phyloP scores from a whole-genome alignment of 805 yeast species.

The Wickerhamiella azymoides region DNA sequence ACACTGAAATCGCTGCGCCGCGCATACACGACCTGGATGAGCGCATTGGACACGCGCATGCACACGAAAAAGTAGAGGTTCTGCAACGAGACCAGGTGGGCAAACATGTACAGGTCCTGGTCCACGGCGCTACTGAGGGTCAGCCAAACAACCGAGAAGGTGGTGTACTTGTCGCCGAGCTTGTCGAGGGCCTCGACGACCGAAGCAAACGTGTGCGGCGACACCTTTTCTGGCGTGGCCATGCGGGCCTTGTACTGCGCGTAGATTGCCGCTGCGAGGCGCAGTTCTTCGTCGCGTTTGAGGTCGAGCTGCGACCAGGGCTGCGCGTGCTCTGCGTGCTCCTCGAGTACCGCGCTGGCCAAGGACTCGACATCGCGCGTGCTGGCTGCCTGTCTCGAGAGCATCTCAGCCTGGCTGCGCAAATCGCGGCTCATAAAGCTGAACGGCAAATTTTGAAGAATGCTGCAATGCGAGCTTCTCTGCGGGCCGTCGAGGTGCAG shows the following conservation, averaged over 20 bases:
- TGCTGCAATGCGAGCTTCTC: constrained; percentile 29
- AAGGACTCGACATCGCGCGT: neutral
- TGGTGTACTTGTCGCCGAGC: constrained; percentile 3
- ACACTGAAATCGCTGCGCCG: constrained; percentile 2
- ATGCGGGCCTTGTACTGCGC: neutral
- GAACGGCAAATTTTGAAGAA: constrained; percentile 32
- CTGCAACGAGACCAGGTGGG: constrained; percentile 1
- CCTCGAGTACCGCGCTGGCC: neutral
- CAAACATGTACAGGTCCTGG: constrained; percentile 2
- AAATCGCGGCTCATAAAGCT: constrained; percentile 11
- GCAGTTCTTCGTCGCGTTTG: neutral
- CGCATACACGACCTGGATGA: constrained; percentile 2
- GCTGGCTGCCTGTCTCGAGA: constrained; percentile 9
- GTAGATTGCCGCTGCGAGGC: neutral
- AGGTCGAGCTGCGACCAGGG: neutral
- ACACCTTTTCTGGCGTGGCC: neutral
- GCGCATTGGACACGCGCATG: constrained; percentile 4
- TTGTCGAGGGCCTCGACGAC: neutral
- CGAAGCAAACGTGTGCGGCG: neutral
- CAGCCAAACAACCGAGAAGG: neutral
- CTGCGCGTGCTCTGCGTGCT: neutral
- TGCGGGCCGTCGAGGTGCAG: constrained; percentile 43
- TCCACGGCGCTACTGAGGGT: neutral
- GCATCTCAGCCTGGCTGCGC: constrained; percentile 14
- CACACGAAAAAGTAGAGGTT: constrained; percentile 2